Evolutionary conservation across 192 early-diverging fungal species (phyloP), one percentile per base, ranked within the genome.

Genomic region (Geranomyces variabilis): DNA sequence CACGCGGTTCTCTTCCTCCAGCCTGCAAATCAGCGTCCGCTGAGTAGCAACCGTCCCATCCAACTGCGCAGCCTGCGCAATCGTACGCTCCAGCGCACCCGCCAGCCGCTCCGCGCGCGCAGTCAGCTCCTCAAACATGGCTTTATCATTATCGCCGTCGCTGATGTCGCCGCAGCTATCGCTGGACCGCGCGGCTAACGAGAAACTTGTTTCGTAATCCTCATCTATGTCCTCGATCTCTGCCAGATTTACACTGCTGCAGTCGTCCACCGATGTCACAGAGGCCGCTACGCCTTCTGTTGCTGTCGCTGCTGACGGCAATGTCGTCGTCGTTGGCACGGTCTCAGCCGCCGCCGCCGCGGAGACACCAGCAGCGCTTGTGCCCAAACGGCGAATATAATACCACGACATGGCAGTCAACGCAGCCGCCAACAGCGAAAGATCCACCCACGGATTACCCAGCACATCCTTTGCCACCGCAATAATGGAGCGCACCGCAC

Each of bases 391-490:
- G 13, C 66, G 66, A 21, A 67, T n/a, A 47, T 72, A 72, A 17
- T 49, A 26, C 61, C 62, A 72, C 6, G 70, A 72, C 15, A 72
- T 17, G 22, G 62, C 51, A 0, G 46, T 60, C 19, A 72, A 22
- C 4, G 70, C 49, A 6, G 57, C 70, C 13, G 57, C 22, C 15
- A 70, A 8, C 1, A 72, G 26, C 9, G 59, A 61, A 53, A 72
- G 19, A 33, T 72, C 70, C 5, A 72, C 70, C 70, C 70, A 72
- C n/a, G 70, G 70, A 14, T 64, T 63, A 12, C 61, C 29, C 14
- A 72, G 36, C 15, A 22, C 19, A 15, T 72, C 62, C 49, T 72
- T 72, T 15, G 57, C 45, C 9, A 61, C 57, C 0, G 69, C 69
- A 30, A 62, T 21, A n/a, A 59, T 31, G 8, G 70, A 60, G 7